phyloP scores from a whole-genome alignment of 345 rosid genomes.

The Turritis glabra region DNA sequence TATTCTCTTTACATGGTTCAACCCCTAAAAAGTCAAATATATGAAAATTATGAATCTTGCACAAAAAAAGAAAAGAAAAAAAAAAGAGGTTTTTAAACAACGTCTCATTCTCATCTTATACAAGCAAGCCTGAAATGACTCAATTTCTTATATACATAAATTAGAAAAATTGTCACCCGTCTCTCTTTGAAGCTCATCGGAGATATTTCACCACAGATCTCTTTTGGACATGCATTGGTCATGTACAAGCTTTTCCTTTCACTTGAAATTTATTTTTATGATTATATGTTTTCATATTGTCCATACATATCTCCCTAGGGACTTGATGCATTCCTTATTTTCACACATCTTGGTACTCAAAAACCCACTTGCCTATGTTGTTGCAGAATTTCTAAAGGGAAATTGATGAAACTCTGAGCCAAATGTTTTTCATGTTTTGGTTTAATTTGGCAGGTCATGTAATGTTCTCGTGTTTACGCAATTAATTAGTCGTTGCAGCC shows the following conservation, averaged over 20 bases:
- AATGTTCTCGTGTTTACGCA: conserved; percentile 5
- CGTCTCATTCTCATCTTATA: neutral
- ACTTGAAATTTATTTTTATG: neutral
- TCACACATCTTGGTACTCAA: conserved; percentile 33
- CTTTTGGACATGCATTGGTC: conserved; percentile 34
- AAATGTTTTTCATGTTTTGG: neutral
- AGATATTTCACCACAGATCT: conserved; percentile 21
- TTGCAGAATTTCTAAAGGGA: neutral
- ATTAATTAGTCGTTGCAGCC: conserved; percentile 12
- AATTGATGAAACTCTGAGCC: neutral
- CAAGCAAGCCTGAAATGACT: conserved; percentile 1
- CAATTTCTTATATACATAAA: neutral
- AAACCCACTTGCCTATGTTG: conserved; percentile 18
- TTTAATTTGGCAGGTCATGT: conserved; percentile 31
- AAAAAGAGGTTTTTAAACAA: neutral
- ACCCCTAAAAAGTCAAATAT: conserved; percentile 12
- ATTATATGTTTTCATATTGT: neutral
- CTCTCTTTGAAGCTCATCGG: conserved; percentile 1
- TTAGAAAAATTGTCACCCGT: neutral
- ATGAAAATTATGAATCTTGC: neutral
- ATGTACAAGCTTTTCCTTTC: conserved; percentile 7
- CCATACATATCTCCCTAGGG: conserved; percentile 29
- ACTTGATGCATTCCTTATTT: conserved; percentile 34
- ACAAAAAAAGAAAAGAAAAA: too few relatives aligned
- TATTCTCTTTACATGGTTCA: conserved; percentile 20